Evolutionary conservation across 768 basidiomycete species (phyloP), one percentile per base, ranked within the genome.

Genomic region (Cystobasidium ongulense): DNA sequence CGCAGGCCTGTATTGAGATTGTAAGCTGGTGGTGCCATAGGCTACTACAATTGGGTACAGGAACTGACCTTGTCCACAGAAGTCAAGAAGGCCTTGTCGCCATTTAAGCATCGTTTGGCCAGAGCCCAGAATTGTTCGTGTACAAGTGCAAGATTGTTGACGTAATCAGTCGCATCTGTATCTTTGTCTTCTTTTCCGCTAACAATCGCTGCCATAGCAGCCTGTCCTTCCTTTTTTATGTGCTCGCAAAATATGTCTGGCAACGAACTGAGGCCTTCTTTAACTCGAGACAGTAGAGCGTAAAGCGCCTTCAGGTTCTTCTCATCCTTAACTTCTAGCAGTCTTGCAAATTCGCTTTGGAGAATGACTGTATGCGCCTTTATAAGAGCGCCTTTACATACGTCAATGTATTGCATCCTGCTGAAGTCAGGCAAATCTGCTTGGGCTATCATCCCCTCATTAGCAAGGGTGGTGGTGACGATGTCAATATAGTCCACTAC

Each of bases 281-380:
- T 87, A 74, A 97, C 93, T 36, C 94, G 89, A 15, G 89, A 88
- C 25, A 98, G 84, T 21, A 97, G 84, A 8, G 88, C 85, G 82
- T 96, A 97, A 91, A 97, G 95, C 50, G 93, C 86, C 77, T 91
- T 91, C 53, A 99, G 84, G 79, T 98, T 95, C 81, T 93, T 90
- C 72, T 93, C 89, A 81, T 92, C 91, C 81, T 97, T 94, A 80
- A 85, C 92, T 80, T 97, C 93, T 76, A 94, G 87, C 61, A 93
- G 82, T 25, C 83, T 84, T 81, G 93, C 91, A 84, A 98, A 97
- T 81, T 88, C 91, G 74, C 93, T 91, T 88, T 90, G 90, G 87
- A 98, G 89, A 52, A 88, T 82, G 74, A 87, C 85, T 57, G 88
- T 84, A 79, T 95, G 93, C 76, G 89, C 88, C 72, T 89, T 86